A percentile compares a stretch with the other conserved stretches of the same genome.
Evolutionary conservation across 768 basidiomycete species (phyloP).

Genomic region (Xerocomellus dryophilus): DNA sequence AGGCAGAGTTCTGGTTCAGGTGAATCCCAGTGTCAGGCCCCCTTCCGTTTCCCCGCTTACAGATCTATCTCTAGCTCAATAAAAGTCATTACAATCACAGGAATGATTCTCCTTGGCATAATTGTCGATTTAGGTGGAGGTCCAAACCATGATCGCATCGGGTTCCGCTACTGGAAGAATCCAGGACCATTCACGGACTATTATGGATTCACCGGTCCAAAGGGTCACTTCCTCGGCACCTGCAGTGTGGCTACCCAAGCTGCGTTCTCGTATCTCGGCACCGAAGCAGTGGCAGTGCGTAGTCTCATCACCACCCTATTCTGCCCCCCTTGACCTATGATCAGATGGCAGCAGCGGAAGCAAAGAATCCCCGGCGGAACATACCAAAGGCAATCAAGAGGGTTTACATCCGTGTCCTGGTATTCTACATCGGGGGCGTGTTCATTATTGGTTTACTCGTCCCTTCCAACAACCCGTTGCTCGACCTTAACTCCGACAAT

Average conservation of each 20-base stretch:
- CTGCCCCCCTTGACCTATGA: too few relatives aligned
- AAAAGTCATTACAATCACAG: too few relatives aligned
- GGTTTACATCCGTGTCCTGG: conserved; percentile 1
- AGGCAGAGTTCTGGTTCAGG: too few relatives aligned
- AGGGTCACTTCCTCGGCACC: conserved; percentile 3
- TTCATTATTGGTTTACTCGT: too few relatives aligned
- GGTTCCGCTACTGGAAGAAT: conserved; percentile 34
- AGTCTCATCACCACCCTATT: background rate
- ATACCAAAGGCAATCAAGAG: conserved; percentile 1
- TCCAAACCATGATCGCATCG: too few relatives aligned
- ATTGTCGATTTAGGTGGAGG: too few relatives aligned
- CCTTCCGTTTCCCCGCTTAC: too few relatives aligned
- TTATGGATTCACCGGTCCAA: background rate
- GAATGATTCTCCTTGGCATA: too few relatives aligned
- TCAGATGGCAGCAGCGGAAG: conserved; percentile 4
- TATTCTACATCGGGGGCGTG: conserved; percentile 6
- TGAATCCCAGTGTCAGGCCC: too few relatives aligned
- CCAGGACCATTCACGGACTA: background rate
- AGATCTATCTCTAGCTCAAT: too few relatives aligned
- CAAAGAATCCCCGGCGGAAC: conserved; percentile 3
- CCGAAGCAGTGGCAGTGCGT: conserved; percentile 6
- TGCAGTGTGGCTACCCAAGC: conserved; percentile 4
- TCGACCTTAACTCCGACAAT: too few relatives aligned
- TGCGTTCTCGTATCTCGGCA: background rate
- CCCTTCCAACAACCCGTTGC: too few relatives aligned